Conservation (phyloP, 2,329 filamentous ascomycete species). For the Ceratocystis harringtonii region DNA sequence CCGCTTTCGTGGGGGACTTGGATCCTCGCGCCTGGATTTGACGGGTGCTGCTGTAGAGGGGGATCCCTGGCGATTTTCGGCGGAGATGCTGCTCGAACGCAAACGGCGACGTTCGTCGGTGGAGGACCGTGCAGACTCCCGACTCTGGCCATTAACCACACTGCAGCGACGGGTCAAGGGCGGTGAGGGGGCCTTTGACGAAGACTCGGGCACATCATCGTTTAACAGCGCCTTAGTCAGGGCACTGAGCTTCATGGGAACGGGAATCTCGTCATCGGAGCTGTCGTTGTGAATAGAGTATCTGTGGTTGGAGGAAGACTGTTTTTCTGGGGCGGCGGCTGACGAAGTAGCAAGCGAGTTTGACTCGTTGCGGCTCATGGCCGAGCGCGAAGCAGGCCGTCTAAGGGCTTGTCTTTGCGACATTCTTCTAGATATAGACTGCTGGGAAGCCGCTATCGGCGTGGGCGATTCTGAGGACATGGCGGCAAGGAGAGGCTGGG, state of each 20-base stretch:
- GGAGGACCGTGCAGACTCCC: constrained; percentile 10
- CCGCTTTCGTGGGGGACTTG: constrained; percentile 40
- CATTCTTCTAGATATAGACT: constrained; percentile 32
- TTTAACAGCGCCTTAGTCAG: constrained; percentile 74
- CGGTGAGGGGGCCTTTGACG: constrained; percentile 32
- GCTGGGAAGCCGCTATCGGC: constrained; percentile 31
- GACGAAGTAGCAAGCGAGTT: constrained; percentile 26
- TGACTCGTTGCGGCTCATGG: constrained; percentile 32
- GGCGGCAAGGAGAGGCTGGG: background rate
- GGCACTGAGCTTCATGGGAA: constrained; percentile 86
- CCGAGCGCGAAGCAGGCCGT: constrained; percentile 34
- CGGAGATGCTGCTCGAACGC: constrained; percentile 35
- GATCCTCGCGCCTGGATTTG: constrained; percentile 30
- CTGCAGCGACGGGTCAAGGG: constrained; percentile 37
- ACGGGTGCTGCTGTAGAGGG: constrained; percentile 31
- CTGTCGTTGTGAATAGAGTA: constrained; percentile 55
- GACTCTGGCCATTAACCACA: constrained; percentile 25
- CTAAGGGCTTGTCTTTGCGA: constrained; percentile 42
- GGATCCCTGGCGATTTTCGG: constrained; percentile 23
- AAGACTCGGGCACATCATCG: constrained; percentile 39
- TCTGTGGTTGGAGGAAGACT: constrained; percentile 27
- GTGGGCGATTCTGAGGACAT: constrained; percentile 26
- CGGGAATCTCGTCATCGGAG: constrained; percentile 85
- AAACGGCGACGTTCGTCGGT: constrained; percentile 32
- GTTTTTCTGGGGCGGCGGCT: constrained; percentile 23